Evolutionary conservation across 2,329 filamentous ascomycete genomes (phyloP), one percentile per base, ranked within the genome.

Genomic region (Ophiosphaerella herpotricha): DNA sequence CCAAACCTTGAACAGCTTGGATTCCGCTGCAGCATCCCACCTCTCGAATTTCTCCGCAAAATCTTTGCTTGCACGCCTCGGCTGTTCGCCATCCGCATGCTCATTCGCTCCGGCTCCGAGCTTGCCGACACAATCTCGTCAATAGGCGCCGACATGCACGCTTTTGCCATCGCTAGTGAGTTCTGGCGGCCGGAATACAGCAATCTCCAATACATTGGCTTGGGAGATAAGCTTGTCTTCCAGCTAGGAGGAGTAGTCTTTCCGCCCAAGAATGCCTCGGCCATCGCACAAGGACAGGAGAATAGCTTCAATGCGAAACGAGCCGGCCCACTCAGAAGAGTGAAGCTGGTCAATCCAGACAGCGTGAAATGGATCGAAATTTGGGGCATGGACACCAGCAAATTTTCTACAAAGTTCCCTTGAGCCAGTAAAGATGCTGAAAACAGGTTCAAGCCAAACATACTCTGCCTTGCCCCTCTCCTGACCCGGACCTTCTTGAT

Each of bases 1-100:
- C 82, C 83, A 0, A 77, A 84, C 45, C 71, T 86, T 12, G 82
- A 85, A 52, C 83, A 87, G 58, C 71, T 87, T 1, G 82, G 77
- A 23, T 69, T 85, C 18, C 77, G 81, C 7, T 73, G 80, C 13
- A 72, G 78, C 81, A 82, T 85, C 78, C 84, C 50, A 68, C 81
- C 54, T 73, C 48, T 71, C 14, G 66, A 71, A 12, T 62, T 63
- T 1, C 48, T 76, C 6, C 68, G 69, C 6, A 52, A 66, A 21
- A 60, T 78, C 9, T 52, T 78, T 26, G 58, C 65, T 0, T 66
- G 72, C 18, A 52, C 75, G 1, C 71, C 72, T 1, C 75, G 77
- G 9, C 58, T 80, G 2, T 70, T 60, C 48, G 75, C 73, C 0
- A 23, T 79, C 0, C 71, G 78, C 1, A 52, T 80, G 16, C 66